Conservation (phyloP, 2,329 filamentous ascomycete genomes). For the Penicillium olsonii region DNA sequence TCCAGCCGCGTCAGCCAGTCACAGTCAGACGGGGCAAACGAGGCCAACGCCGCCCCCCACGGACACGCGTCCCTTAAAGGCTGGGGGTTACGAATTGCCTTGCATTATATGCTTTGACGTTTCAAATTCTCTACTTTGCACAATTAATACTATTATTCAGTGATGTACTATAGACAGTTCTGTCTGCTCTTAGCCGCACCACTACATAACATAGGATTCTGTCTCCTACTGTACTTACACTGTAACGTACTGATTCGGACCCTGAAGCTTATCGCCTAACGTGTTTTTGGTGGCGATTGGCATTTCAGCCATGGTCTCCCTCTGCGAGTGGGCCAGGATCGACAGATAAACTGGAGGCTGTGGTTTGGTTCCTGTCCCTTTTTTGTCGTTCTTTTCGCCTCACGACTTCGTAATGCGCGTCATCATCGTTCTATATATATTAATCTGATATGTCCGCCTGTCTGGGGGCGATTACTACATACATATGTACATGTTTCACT, state of each 20-base stretch:
- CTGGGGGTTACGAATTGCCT: too few relatives aligned
- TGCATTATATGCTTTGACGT: too few relatives aligned
- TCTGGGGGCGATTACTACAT: not conserved
- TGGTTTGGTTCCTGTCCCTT: not conserved
- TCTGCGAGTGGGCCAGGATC: constrained; percentile 20
- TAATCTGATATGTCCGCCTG: not conserved
- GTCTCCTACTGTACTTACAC: too few relatives aligned
- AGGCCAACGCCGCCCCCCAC: constrained; percentile 19
- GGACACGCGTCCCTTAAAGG: constrained; percentile 26
- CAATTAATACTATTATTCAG: too few relatives aligned
- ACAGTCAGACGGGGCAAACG: constrained; percentile 9
- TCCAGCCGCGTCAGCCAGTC: constrained; percentile 19
- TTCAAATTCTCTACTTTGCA: too few relatives aligned
- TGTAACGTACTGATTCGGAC: too few relatives aligned
- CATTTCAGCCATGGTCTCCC: constrained; percentile 9
- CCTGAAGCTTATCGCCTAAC: constrained; percentile 18
- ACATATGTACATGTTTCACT: not conserved
- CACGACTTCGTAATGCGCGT: constrained; percentile 19
- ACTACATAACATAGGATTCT: too few relatives aligned
- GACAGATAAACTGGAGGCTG: constrained; percentile 14
- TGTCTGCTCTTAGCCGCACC: too few relatives aligned
- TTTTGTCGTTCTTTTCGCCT: not conserved
- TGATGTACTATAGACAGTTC: too few relatives aligned
- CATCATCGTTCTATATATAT: constrained; percentile 21
- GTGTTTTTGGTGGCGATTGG: constrained; percentile 13